Evolutionary conservation across 306 rosid species (phyloP).

Genomic region (Acacia acuminata): DNA sequence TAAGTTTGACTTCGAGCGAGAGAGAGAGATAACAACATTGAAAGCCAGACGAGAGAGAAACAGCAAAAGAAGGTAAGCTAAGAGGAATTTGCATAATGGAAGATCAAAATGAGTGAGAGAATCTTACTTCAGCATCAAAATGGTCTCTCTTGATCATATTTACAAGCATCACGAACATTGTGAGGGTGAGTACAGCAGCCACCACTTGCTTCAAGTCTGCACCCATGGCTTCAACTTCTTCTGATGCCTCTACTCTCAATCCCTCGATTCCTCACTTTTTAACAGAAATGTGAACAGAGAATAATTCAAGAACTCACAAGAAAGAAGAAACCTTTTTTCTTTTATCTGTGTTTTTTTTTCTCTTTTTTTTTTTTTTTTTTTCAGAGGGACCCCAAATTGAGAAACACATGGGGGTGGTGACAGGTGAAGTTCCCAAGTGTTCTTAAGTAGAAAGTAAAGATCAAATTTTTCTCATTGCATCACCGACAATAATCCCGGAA

Average conservation of each 20-base stretch:
- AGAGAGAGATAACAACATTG: not conserved
- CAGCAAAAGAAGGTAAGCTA: not conserved
- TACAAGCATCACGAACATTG: slow-evolving; percentile 91
- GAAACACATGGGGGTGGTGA: not conserved
- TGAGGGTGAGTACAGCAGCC: slow-evolving; percentile 70
- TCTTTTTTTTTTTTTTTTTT: not conserved
- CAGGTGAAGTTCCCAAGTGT: not conserved
- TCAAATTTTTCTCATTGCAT: not conserved
- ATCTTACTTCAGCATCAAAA: slow-evolving; percentile 64
- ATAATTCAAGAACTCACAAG: not conserved
- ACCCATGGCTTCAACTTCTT: slow-evolving; percentile 46
- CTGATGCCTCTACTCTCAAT: not conserved
- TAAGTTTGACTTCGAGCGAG: not conserved
- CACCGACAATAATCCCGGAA: slow-evolving; percentile 42
- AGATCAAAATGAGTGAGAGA: not conserved
- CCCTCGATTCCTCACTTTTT: not conserved
- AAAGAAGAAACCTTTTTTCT: not conserved
- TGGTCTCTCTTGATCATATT: slow-evolving; percentile 87
- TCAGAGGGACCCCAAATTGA: not conserved
- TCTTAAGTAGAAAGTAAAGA: not conserved
- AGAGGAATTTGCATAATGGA: not conserved
- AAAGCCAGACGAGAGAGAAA: not conserved
- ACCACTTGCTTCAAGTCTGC: slow-evolving; percentile 90
- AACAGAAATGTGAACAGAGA: not conserved
- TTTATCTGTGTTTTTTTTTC: accelerated